These are phyloP conservation scores for Oropetium thomaeum DNA, from an alignment of 176 grass and related monocot genomes.

Conservation along the genomic window DNA sequence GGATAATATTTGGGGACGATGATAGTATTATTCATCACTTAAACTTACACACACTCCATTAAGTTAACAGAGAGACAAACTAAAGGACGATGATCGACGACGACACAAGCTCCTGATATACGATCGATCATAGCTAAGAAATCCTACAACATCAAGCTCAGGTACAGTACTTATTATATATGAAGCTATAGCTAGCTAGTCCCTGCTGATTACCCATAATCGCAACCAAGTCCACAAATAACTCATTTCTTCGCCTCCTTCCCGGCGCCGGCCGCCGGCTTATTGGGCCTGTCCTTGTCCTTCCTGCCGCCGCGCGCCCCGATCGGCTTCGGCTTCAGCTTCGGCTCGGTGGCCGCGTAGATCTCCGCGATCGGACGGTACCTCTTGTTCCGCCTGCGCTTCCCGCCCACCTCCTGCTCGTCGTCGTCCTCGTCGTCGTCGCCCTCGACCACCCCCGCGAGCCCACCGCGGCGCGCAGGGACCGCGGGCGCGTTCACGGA, in stretches of 20 bases:
- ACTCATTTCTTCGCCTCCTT: neutral
- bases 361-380: slow-evolving; percentile 52
- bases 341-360: slow-evolving; percentile 37
- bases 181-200: slow-evolving; percentile 13
- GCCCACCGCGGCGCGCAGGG: too few species aligned
- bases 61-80: neutral
- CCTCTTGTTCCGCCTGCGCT: slow-evolving; percentile 46
- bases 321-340: neutral
- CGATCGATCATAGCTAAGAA: neutral
- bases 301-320: slow-evolving; percentile 7
- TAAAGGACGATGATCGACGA: neutral
- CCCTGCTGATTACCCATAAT: slow-evolving; percentile 38
- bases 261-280: neutral
- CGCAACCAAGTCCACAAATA: slow-evolving; percentile 9
- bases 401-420: slow-evolving; percentile 43
- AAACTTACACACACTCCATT: neutral
- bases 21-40: neutral
- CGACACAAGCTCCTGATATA: neutral
- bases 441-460: neutral
- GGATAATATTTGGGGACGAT: neutral
- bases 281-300: neutral
- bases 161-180: neutral
- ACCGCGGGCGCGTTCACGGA: slow-evolving; percentile 19
- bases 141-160: neutral
- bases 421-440: neutral